Conservation (phyloP, 139 green algal species). For the Pleodorina starrii region DNA sequence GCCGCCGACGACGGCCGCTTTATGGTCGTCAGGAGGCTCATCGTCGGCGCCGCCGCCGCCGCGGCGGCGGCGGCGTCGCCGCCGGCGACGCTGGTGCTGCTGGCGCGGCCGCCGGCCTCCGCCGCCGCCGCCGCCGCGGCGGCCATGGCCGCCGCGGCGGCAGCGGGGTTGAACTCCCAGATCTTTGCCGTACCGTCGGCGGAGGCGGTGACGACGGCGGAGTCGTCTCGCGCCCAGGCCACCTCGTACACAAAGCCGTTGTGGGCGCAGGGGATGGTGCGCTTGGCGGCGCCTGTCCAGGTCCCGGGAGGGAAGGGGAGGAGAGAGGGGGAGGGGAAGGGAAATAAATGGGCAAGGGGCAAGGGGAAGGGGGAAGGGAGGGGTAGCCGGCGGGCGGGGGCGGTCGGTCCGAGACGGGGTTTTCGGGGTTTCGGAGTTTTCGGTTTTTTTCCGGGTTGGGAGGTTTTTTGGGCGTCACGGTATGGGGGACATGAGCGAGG, state of each 20-base stretch:
- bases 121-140: conserved; percentile 7
- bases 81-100: neutral
- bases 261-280: conserved; percentile 36
- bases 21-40: conserved; percentile 27
- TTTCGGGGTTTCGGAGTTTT: too few species aligned
- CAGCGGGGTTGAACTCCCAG: conserved; percentile 44
- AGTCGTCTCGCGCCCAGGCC: conserved; percentile 61
- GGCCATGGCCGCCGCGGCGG: neutral
- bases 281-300: conserved; percentile 2
- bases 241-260: conserved; percentile 63
- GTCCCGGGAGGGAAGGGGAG: neutral
- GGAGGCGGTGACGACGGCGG: conserved; percentile 58
- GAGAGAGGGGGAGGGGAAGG: too few species aligned
- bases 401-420: too few species aligned
- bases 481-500: too few species aligned
- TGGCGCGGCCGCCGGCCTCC: neutral
- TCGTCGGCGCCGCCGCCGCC: neutral
- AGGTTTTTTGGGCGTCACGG: too few species aligned
- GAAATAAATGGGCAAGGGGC: too few species aligned
- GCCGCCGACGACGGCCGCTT: neutral
- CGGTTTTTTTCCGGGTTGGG: too few species aligned
- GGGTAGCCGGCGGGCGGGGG: too few species aligned
- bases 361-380: too few species aligned
- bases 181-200: conserved; percentile 68
- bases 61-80: conserved; percentile 22